phyloP scores from a whole-genome alignment of 345 rosid genomes.

The Pugionium dolabratum region DNA sequence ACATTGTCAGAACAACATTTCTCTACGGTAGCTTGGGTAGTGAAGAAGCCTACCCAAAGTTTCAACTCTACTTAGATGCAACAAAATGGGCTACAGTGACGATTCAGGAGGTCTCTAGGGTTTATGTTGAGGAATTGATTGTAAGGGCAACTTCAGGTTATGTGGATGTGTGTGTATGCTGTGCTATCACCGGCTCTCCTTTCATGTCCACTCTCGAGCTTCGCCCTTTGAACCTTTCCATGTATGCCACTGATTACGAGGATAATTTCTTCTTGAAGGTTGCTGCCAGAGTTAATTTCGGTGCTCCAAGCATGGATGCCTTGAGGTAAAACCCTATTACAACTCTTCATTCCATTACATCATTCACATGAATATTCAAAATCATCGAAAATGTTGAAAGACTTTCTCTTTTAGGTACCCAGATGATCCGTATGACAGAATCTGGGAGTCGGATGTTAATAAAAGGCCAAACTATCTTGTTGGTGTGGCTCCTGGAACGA shows the following conservation, averaged over 20 bases:
- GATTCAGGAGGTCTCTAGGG: slow-evolving; percentile 65
- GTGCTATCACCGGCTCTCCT: slow-evolving; percentile 89
- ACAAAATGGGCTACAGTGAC: slow-evolving; percentile 91
- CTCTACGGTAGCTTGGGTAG: slow-evolving; percentile 56
- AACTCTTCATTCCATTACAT: slow-evolving; percentile 16
- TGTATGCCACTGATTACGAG: slow-evolving; percentile 90
- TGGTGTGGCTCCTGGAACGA: slow-evolving; percentile 80
- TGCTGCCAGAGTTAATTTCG: slow-evolving; percentile 93
- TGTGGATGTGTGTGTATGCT: slow-evolving; percentile 81
- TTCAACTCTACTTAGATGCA: slow-evolving; percentile 80
- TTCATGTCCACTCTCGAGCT: slow-evolving; percentile 90
- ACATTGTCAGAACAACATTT: slow-evolving; percentile 90
- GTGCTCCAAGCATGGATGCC: slow-evolving; percentile 64
- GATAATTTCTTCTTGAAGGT: slow-evolving; percentile 78
- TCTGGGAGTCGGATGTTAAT: slow-evolving; percentile 90
- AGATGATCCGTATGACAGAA: slow-evolving; percentile 97
- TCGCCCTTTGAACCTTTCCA: slow-evolving; percentile 78
- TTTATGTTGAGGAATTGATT: slow-evolving; percentile 76
- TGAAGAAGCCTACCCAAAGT: slow-evolving; percentile 78
- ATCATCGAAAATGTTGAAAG: slow-evolving; percentile 4
- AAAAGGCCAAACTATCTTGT: slow-evolving; percentile 87
- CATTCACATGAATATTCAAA: slow-evolving; percentile 3
- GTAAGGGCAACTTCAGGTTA: slow-evolving; percentile 77
- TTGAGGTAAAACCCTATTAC: slow-evolving; percentile 55
- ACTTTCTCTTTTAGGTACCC: slow-evolving; percentile 70